phyloP scores from a whole-genome alignment of 257 asterid genomes.

The Cordia subcordata region DNA sequence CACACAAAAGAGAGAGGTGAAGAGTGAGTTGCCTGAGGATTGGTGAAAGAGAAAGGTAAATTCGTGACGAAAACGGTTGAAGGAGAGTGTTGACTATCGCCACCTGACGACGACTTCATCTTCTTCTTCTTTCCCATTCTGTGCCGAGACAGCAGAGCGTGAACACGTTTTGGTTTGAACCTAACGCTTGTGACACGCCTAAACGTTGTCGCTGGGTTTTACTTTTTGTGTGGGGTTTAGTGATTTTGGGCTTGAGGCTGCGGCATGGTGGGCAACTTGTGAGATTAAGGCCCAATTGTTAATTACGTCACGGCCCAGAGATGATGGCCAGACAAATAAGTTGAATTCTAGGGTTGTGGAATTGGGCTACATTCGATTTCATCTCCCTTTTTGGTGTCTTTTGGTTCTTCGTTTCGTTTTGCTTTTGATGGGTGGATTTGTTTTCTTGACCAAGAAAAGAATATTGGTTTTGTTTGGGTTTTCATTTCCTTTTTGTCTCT shows the following conservation, averaged over 20 bases:
- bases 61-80: constrained; percentile 79
- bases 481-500: too few relatives aligned
- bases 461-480: too few relatives aligned
- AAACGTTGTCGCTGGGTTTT: too few relatives aligned
- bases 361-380: too few relatives aligned
- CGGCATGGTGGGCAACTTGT: neutral
- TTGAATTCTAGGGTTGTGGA: too few relatives aligned
- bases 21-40: constrained; percentile 44
- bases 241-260: neutral
- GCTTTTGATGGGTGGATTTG: too few relatives aligned
- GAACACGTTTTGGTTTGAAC: neutral
- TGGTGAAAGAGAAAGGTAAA: constrained; percentile 72
- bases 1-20: neutral
- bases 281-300: too few relatives aligned
- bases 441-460: too few relatives aligned
- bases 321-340: too few relatives aligned
- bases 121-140: constrained; percentile 63
- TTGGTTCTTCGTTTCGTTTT: too few relatives aligned
- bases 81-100: constrained; percentile 54
- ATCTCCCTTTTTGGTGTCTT: too few relatives aligned
- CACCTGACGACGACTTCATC: constrained; percentile 34
- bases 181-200: neutral
- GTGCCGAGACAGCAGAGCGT: neutral
- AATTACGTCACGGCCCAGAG: too few relatives aligned
- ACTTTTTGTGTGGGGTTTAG: constrained; percentile 5